Evolutionary conservation across 176 grass and related monocot genomes (phyloP), one percentile per base, ranked within the genome.

Genomic region (Oryza punctata): DNA sequence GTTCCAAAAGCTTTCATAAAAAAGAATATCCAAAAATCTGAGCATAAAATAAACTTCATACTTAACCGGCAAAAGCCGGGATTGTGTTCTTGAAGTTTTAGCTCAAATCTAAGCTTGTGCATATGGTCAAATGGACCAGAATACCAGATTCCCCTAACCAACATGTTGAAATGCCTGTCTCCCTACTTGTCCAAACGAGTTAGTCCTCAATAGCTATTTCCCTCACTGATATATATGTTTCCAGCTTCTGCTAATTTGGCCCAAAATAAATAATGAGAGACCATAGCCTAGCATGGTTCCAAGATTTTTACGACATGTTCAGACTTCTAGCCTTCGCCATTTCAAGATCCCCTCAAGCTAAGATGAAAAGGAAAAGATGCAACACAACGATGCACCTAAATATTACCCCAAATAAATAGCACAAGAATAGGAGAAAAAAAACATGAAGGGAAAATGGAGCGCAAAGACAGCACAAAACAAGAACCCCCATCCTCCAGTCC

Each of bases 241-340:
- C 24, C 3, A 67, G 54, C 68, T 6, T 18, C 35, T 43, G 10
- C 49, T 69, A 76, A 26, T 4, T 76, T 81, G 79, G 77, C 40
- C 49, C 2, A 24, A 67, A 70, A 24, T 24, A 61, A 61, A 61
- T 21, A 1, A 63, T 61, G 13, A 14, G 38, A 80, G 19, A 38
- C 45, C 46, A 70, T 69, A 38, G 23, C 68, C 27, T n/a, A 77
- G 15, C 37, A 35, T 15, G 13, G 33, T 70, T 35, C 65, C 37
- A 73, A 28, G 26, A 82, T 40, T 63, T 41, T 86, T 60, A 67
- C 38, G 47, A 74, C 10, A 52, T 73, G 69, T 37, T 65, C 38
- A 25, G 37, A 73, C 24, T 45, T 30, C 19, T 76, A 18, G 15
- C 23, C 26, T 23, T 32, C 32, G 37, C 28, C 83, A 81, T 76